Conservation (phyloP, 192 early-diverging fungal genomes). For the Jimgerdemannia flammicorona region DNA sequence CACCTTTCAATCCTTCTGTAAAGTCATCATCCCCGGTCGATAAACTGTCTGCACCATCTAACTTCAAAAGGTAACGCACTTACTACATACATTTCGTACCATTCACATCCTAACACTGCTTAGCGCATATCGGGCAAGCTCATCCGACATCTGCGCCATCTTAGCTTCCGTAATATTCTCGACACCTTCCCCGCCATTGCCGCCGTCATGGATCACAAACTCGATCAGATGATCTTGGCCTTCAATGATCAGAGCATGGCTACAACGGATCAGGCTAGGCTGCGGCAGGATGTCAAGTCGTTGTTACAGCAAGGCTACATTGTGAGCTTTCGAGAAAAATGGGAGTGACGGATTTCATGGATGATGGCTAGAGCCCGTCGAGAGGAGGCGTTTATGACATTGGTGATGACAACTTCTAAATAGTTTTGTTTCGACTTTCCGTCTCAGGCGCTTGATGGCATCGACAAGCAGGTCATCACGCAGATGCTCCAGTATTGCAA, state of each 20-base stretch:
- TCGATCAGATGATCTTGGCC: conserved; percentile 8
- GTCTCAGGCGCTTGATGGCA: conserved; percentile 21
- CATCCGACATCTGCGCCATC: background rate
- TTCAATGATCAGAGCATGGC: conserved; percentile 9
- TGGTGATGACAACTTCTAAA: background rate
- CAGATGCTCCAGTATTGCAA: conserved; percentile 17
- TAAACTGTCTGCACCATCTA: background rate
- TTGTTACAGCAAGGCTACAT: conserved; percentile 5
- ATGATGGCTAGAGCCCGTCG: background rate
- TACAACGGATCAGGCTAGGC: conserved; percentile 3
- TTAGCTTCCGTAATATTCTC: conserved; percentile 5
- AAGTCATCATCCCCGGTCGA: background rate
- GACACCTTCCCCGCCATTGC: conserved; percentile 7
- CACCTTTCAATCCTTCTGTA: background rate
- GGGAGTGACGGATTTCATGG: background rate
- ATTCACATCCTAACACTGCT: too few species aligned
- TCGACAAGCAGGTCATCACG: conserved; percentile 14
- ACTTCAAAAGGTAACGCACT: background rate
- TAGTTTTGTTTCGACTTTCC: background rate
- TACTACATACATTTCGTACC: too few species aligned
- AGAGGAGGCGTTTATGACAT: too few species aligned
- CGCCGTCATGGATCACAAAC: background rate
- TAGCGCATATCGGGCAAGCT: too few species aligned
- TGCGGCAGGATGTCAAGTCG: conserved; percentile 4
- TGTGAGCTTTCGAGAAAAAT: background rate